Percentiles rank a stretch among this genome's conserved stretches.
Conservation (phyloP, 768 basidiomycete species). For the Pleurotus tuber-regium region DNA sequence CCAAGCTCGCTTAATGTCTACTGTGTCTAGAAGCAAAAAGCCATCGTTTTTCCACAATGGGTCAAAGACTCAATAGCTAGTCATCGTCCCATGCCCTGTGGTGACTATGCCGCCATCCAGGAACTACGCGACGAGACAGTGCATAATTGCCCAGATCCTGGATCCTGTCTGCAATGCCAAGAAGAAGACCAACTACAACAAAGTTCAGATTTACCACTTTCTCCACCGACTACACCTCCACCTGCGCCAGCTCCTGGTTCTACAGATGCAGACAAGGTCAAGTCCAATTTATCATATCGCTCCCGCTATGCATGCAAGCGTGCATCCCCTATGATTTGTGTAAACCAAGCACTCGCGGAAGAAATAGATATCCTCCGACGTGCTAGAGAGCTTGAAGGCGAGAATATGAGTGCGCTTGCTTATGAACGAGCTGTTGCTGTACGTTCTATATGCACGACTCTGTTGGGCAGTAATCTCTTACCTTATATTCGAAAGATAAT, state of each 20-base stretch:
- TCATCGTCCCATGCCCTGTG: constrained; percentile 45
- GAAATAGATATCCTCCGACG: constrained; percentile 59
- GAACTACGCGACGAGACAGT: constrained; percentile 47
- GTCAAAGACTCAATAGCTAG: constrained; percentile 53
- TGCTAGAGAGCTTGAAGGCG: constrained; percentile 63
- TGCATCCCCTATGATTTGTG: constrained; percentile 63
- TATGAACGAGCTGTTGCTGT: constrained; percentile 76
- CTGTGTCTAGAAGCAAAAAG: constrained; percentile 54
- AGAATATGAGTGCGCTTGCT: constrained; percentile 63
- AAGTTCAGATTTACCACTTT: constrained; percentile 4
- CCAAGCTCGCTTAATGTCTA: constrained; percentile 12
- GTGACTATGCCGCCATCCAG: constrained; percentile 53
- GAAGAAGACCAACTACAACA: background rate
- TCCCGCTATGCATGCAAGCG: constrained; percentile 59
- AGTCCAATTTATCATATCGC: constrained; percentile 27
- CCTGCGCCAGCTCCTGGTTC: constrained; percentile 4
- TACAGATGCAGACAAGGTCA: constrained; percentile 1
- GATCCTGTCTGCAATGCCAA: constrained; percentile 17
- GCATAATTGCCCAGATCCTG: constrained; percentile 40
- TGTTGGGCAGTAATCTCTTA: too few species aligned
- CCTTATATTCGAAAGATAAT: constrained; percentile 31
- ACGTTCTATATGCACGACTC: constrained; percentile 21
- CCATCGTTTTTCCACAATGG: constrained; percentile 73
- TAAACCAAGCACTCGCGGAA: constrained; percentile 61
- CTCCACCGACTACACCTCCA: constrained; percentile 2